Conservation (phyloP, 208 protist genomes). For the Trypanosoma brucei region DNA sequence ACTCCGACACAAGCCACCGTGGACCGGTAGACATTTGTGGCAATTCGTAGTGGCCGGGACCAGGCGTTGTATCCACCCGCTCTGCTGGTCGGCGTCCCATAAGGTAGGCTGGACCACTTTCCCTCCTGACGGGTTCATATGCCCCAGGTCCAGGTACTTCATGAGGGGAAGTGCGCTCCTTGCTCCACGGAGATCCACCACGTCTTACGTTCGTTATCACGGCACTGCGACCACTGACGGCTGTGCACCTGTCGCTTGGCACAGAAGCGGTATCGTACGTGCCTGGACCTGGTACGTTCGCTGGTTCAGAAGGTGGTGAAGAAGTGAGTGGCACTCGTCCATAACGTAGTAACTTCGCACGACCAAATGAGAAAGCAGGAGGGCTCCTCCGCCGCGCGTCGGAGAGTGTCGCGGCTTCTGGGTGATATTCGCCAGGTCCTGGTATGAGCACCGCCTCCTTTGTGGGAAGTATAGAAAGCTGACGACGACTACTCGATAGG, state of each 20-base stretch:
- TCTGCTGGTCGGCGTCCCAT: conserved; percentile 1
- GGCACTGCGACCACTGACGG: not conserved
- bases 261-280: conserved; percentile 30
- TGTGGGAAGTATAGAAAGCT: conserved; percentile 21
- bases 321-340: not conserved
- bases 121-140: conserved; percentile 21
- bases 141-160: conserved; percentile 37
- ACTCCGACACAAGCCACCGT: conserved; percentile 23
- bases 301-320: not conserved
- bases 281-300: conserved; percentile 38
- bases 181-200: not conserved
- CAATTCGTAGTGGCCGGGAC: conserved; percentile 31
- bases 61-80: conserved; percentile 4
- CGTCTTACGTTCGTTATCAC: not conserved
- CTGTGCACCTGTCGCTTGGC: not conserved
- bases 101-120: conserved; percentile 29
- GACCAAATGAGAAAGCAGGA: conserved; percentile 6
- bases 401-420: not conserved
- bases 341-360: conserved; percentile 8
- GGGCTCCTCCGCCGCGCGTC: conserved; percentile 1
- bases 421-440: conserved; percentile 52
- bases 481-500: conserved; percentile 27
- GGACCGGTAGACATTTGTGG: conserved; percentile 16
- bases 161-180: not conserved
- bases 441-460: conserved; percentile 5